Base-by-base conservation (phyloP, 495 filamentous ascomycete species). In the Hyaloscypha variabilis region DNA sequence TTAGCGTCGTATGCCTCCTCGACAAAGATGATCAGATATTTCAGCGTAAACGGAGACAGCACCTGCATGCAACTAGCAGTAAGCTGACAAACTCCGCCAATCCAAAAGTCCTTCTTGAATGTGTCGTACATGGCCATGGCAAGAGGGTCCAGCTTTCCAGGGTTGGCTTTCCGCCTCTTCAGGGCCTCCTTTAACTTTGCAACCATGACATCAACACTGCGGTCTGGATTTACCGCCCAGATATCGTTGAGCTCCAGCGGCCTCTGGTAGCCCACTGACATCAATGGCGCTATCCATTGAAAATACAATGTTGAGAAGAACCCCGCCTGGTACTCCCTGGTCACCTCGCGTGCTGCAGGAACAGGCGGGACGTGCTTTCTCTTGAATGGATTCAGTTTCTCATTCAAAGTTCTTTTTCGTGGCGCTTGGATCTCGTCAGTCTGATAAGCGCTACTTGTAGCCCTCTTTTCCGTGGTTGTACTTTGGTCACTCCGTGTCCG, bases 61-160 rank as follows among this genome's bases (percentile, higher is more conserved):
- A 93, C 90, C 71, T 90, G 82, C 26, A 91, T 71, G 28, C 93
- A 78, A 55, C 85, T 82, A 19, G 88, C 85, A 34, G 81, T 75
- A 19, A 97, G 74, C 67, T 92, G 85, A 71, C 90, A 96, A 36
- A 87, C 60, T 4, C 90, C 94, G 30, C 93, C 93, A 17, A 96
- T 68, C 79, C 91, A 87, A 71, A 99, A 96, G 71, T 97, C 94
- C 63, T 80, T 77, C 68, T 89, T 87, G 81, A 95, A 96, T 2
- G 91, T 92, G 66, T 97, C 94, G 75, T 95, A 90, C 56, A 99
- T 70, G 6, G 94, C 91, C 79, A 86, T 90, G 13, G 91, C 68
- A 13, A 99, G 78, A 0, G 94, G 90, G 63, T 90, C n/a, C n/a
- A n/a, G 84, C 69, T 91, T 90, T 42, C 87, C 85, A 26, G 91